Evolutionary conservation across 345 rosid species (phyloP).

Genomic region (Noccaea caerulescens): DNA sequence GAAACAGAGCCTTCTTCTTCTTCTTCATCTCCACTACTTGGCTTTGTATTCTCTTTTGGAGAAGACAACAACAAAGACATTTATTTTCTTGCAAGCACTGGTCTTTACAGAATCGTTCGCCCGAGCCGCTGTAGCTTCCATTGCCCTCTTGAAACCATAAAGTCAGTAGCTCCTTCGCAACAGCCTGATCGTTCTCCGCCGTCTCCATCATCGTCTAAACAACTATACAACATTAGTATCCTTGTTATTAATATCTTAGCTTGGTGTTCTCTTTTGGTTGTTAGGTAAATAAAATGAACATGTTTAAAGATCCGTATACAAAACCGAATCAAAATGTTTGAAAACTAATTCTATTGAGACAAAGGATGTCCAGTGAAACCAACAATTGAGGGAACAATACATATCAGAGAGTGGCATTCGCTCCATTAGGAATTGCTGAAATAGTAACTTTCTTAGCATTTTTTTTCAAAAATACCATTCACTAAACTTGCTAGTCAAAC

Average conservation of each 20-base stretch:
- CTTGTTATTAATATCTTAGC: slow-evolving; percentile 10
- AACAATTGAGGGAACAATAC: background rate
- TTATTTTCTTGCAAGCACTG: slow-evolving; percentile 61
- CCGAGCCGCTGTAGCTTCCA: slow-evolving; percentile 82
- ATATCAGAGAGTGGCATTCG: background rate
- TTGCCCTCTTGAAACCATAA: slow-evolving; percentile 69
- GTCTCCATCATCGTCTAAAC: slow-evolving; percentile 41
- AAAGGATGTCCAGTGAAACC: background rate
- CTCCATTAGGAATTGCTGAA: too few species aligned
- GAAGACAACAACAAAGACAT: slow-evolving; percentile 78
- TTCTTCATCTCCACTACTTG: slow-evolving; percentile 56
- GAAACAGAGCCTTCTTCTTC: slow-evolving; percentile 47
- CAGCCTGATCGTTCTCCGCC: slow-evolving; percentile 51
- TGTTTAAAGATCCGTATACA: slow-evolving; percentile 3
- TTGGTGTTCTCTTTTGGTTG: slow-evolving; percentile 26
- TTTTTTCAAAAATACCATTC: too few species aligned
- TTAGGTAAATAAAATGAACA: slow-evolving; percentile 4
- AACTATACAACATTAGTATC: background rate
- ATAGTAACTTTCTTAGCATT: too few species aligned
- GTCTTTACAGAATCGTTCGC: slow-evolving; percentile 75
- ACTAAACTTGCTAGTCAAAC: too few species aligned
- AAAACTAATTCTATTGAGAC: background rate
- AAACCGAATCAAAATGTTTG: background rate
- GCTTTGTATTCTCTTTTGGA: slow-evolving; percentile 78
- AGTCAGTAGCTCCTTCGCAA: slow-evolving; percentile 40